Percentiles rank a stretch among this genome's conserved stretches.
Conservation (phyloP, 2,329 filamentous ascomycete species). For the Pseudogymnoascus sp. region DNA sequence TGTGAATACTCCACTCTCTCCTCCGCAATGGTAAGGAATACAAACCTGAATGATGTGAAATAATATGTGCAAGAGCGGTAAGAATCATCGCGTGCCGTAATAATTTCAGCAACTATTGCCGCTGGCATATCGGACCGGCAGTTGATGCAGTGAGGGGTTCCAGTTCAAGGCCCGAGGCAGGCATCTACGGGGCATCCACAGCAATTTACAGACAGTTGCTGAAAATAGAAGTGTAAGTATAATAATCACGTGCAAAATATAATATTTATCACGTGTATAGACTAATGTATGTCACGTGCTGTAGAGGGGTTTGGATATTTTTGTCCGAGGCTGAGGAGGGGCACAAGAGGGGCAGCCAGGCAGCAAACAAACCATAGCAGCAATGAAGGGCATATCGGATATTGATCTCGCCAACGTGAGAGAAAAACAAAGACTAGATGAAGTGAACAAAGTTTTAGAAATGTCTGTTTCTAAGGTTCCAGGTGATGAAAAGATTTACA, state of each 20-base stretch:
- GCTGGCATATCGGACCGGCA: background rate
- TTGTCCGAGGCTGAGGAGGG: conserved; percentile 2
- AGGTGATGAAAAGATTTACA: conserved; percentile 64
- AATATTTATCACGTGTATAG: too few species aligned
- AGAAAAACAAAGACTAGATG: background rate
- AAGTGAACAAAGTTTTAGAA: conserved; percentile 11
- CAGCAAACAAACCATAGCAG: background rate
- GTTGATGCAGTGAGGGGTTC: background rate
- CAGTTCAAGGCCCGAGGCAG: background rate
- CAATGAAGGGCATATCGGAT: background rate
- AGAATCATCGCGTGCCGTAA: background rate
- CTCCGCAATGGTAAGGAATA: background rate
- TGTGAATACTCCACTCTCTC: background rate
- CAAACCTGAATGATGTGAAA: background rate
- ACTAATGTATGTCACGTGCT: background rate
- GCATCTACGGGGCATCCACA: background rate
- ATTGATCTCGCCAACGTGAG: background rate
- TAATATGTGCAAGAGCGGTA: conserved; percentile 2
- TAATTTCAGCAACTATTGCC: background rate
- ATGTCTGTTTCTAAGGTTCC: conserved; percentile 63
- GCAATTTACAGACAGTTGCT: background rate
- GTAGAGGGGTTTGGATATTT: background rate
- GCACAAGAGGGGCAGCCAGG: background rate
- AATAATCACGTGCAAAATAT: background rate
- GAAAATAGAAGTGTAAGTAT: background rate